Base-by-base conservation (phyloP, 805 yeast genomes). In the Yarrowia sp. region DNA sequence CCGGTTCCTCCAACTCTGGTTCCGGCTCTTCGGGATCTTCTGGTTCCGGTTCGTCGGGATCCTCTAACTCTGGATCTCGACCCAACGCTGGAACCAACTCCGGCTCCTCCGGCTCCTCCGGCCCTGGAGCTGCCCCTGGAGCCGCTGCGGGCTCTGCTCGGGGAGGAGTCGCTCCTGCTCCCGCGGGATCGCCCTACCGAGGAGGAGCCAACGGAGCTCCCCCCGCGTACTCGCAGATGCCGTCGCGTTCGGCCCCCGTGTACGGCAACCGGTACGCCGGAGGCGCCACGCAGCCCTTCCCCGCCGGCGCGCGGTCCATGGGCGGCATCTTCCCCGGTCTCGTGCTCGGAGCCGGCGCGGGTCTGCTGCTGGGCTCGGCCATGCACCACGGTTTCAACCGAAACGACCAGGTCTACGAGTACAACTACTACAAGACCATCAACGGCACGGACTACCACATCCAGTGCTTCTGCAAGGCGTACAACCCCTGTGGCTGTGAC, bases 401-500 rank as follows among this genome's bases (percentile, higher is more conserved):
- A 14, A 26, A 70, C 49, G 68, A 53, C 52, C 69, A 61, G 16
- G 59, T 70, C n/a, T 72, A 71, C 64, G 67, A 69, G 15, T 72
- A 72, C 64, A 36, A 56, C 40, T 72, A 72, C 67, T 67, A 69
- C 56, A 69, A 66, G 40, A 72, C 72, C 16, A 46, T 71, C 52
- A 72, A 72, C 59, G 72, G 73, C 45, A 72, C 74, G 8, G 52
- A 50, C 26, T 71, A 70, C 70, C 52, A 64, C 45, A 72, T 72
- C 14, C 67, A 69, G 42, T 72, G 74, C 42, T 70, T 67, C 58
- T 72, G 74, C 59, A 70, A 69, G 32, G 56, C 59, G 26, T 32
- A 70, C 56, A 63, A 68, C 35, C 72, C 72, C 12, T 72, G 74
- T 68, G 69, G 72, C 2, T 72, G 74, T 42, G 74, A 72, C 63